Conservation (phyloP, 192 early-diverging fungal genomes). For the Backusella tuberculispora region DNA sequence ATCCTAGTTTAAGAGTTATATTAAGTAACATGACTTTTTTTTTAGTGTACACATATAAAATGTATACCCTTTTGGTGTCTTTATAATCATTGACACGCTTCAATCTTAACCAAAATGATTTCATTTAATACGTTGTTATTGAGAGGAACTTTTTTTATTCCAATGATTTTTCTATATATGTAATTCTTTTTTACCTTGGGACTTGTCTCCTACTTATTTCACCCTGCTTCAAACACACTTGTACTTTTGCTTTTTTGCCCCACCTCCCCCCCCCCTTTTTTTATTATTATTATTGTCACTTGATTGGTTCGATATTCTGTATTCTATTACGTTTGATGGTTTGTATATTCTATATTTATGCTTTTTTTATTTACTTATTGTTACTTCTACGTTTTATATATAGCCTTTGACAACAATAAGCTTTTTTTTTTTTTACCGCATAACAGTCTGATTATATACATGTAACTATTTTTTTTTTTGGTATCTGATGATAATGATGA, state of each 20-base stretch:
- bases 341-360: not conserved
- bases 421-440: not conserved
- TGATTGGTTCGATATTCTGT: not conserved
- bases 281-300: not conserved
- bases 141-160: no score
- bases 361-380: no score
- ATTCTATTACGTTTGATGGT: constrained; percentile 6
- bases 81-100: not conserved
- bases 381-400: not conserved
- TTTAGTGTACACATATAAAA: no score
- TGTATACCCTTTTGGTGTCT: not conserved
- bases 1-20: no score
- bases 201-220: constrained; percentile 1
- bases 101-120: not conserved
- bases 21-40: no score
- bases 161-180: not conserved
- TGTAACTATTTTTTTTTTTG: not conserved
- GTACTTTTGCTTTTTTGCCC: not conserved
- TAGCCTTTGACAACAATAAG: not conserved
- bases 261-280: not conserved
- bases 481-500: constrained; percentile 3
- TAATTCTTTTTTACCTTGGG: not conserved
- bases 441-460: not conserved
- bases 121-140: not conserved
- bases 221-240: not conserved